A percentile compares a stretch with the other conserved stretches of the same genome.
Conservation (phyloP, 768 basidiomycete genomes). For the Trametes punicea region DNA sequence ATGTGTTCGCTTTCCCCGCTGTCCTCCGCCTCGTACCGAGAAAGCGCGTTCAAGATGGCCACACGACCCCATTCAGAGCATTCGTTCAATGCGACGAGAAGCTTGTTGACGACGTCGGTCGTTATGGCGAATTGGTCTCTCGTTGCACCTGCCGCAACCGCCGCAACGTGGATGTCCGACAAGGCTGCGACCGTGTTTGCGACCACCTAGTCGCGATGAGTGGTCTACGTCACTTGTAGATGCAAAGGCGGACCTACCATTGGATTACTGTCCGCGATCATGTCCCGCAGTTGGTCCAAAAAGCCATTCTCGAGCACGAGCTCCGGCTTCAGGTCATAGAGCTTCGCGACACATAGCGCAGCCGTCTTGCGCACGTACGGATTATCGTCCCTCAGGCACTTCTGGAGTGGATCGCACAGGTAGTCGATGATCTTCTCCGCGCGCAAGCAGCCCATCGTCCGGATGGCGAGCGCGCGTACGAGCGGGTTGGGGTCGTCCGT, state of each 20-base stretch:
- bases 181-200: constrained; percentile 94
- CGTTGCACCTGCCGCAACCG: constrained; percentile 55
- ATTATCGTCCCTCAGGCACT: constrained; percentile 91
- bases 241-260: constrained; percentile 68
- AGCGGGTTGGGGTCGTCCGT: constrained; percentile 96
- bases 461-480: constrained; percentile 91
- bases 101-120: constrained; percentile 76
- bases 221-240: not conserved
- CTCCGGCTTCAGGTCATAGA: constrained; percentile 96
- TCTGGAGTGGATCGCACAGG: constrained; percentile 91
- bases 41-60: constrained; percentile 82
- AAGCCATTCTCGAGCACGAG: constrained; percentile 95
- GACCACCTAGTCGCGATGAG: constrained; percentile 69
- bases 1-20: constrained; percentile 98
- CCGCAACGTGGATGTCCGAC: constrained; percentile 84
- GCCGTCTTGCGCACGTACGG: constrained; percentile 99
- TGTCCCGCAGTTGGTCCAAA: constrained; percentile 80
- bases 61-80: constrained; percentile 99
- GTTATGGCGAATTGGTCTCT: constrained; percentile 80
- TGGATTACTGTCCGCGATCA: constrained; percentile 95
- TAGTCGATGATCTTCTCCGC: constrained; percentile 99
- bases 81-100: constrained; percentile 93
- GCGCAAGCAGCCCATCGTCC: constrained; percentile 95
- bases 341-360: constrained; percentile 93
- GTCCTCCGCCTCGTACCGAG: constrained; percentile 79